phyloP scores from a whole-genome alignment of 2,329 filamentous ascomycete genomes.

The Tricladium varicosporioides region DNA sequence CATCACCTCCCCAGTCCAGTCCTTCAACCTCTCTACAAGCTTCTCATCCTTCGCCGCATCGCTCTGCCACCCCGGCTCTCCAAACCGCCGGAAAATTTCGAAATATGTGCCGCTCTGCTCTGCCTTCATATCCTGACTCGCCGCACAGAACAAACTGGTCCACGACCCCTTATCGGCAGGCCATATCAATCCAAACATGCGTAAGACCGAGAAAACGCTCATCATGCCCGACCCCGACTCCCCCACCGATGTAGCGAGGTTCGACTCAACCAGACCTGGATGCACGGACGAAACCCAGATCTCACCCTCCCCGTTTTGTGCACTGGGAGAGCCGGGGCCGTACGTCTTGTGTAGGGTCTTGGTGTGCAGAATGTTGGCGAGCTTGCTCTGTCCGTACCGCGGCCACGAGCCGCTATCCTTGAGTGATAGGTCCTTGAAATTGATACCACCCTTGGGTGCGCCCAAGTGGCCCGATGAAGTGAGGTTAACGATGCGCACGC shows the following conservation, averaged over 20 bases:
- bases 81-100: constrained; percentile 32
- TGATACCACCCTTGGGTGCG: constrained; percentile 20
- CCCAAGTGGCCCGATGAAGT: constrained; percentile 16
- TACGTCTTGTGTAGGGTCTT: constrained; percentile 36
- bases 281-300: constrained; percentile 39
- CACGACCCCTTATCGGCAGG: constrained; percentile 37
- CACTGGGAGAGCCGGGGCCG: constrained; percentile 31
- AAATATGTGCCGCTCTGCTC: constrained; percentile 38
- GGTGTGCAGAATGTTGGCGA: constrained; percentile 44
- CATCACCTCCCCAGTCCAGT: constrained; percentile 36
- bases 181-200: constrained; percentile 17
- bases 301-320: constrained; percentile 34
- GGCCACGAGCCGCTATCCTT: constrained; percentile 35
- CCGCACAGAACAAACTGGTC: constrained; percentile 38
- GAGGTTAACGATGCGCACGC: constrained; percentile 23
- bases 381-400: constrained; percentile 45
- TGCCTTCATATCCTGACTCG: constrained; percentile 37
- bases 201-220: constrained; percentile 15
- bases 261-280: constrained; percentile 37
- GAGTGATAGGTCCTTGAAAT: constrained; percentile 22
- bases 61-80: constrained; percentile 36
- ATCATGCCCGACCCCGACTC: constrained; percentile 15
- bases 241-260: constrained; percentile 23
- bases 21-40: constrained; percentile 36
- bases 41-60: constrained; percentile 34